These are phyloP conservation scores for Nyctanthes arbortristis DNA, from an alignment of 257 asterid species.

Conservation along the genomic window DNA sequence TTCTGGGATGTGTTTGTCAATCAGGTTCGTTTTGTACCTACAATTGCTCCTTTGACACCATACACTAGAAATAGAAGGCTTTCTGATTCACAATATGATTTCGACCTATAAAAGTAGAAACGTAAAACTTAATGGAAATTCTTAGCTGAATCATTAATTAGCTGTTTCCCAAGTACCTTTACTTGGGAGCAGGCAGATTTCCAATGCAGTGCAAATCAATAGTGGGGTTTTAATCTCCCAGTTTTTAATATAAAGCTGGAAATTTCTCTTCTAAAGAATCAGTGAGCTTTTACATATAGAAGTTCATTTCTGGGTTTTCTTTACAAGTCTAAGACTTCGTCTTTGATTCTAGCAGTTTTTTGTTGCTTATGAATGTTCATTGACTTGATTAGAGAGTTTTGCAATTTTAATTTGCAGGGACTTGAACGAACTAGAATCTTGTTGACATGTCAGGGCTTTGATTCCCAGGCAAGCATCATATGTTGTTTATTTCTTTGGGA, in stretches of 20 bases:
- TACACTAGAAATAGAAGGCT: background rate
- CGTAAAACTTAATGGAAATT: background rate
- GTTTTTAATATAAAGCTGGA: slow-evolving; percentile 13
- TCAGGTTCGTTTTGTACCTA: slow-evolving; percentile 50
- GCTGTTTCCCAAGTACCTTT: slow-evolving; percentile 7
- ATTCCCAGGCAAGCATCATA: slow-evolving; percentile 57
- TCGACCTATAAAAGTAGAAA: no score
- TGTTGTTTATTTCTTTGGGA: slow-evolving; percentile 11
- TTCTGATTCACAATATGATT: slow-evolving; percentile 2
- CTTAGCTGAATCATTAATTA: background rate
- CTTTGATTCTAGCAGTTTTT: slow-evolving; percentile 19
- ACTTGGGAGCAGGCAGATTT: slow-evolving; percentile 4
- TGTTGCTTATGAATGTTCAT: slow-evolving; percentile 12
- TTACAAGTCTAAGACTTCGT: background rate
- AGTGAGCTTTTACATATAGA: background rate
- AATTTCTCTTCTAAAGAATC: slow-evolving; percentile 6
- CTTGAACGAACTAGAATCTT: slow-evolving; percentile 63
- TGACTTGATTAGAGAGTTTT: slow-evolving; percentile 7
- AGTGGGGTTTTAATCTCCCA: background rate
- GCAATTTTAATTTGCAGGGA: slow-evolving; percentile 51
- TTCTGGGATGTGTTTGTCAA: slow-evolving; percentile 85
- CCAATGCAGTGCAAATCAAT: background rate
- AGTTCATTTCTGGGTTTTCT: slow-evolving; percentile 1
- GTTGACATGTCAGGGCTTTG: slow-evolving; percentile 76
- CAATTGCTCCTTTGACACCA: background rate